These are phyloP conservation scores for Eruca vesicaria DNA, from an alignment of 441 rosid species.

Conservation along the genomic window DNA sequence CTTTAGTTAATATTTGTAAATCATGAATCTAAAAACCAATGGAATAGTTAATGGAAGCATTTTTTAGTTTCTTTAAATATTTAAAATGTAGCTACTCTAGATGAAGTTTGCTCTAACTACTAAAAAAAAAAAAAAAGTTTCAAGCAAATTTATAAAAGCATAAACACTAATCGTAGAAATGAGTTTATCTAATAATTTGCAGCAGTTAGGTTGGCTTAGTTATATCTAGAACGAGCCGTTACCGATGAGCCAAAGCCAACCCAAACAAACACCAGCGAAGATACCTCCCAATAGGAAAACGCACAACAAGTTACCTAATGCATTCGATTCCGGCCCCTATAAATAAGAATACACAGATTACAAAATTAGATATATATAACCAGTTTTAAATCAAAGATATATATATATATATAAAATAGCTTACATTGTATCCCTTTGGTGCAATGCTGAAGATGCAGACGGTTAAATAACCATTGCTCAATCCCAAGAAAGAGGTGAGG, in stretches of 20 bases:
- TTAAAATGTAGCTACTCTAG: background rate
- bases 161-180: background rate
- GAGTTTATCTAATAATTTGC: background rate
- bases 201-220: background rate
- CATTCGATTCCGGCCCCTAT: constrained; percentile 88
- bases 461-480: constrained; percentile 36
- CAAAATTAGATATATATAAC: background rate
- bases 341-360: background rate
- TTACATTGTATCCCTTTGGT: constrained; percentile 45
- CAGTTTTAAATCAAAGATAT: background rate
- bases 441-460: constrained; percentile 40
- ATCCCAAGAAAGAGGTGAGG: constrained; percentile 37
- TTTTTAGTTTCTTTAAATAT: background rate
- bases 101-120: background rate
- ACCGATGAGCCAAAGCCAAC: constrained; percentile 86
- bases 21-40: background rate
- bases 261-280: constrained; percentile 65
- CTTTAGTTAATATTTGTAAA: background rate
- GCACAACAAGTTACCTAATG: constrained; percentile 70
- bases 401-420: background rate
- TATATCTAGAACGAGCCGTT: constrained; percentile 25
- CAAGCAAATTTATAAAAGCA: background rate
- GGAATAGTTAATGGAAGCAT: background rate
- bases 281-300: constrained; percentile 65
- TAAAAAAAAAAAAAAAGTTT: background rate